Percentiles rank a stretch among this genome's conserved stretches.
Conservation (phyloP, 768 basidiomycete genomes). For the Coprinellus micaceus region DNA sequence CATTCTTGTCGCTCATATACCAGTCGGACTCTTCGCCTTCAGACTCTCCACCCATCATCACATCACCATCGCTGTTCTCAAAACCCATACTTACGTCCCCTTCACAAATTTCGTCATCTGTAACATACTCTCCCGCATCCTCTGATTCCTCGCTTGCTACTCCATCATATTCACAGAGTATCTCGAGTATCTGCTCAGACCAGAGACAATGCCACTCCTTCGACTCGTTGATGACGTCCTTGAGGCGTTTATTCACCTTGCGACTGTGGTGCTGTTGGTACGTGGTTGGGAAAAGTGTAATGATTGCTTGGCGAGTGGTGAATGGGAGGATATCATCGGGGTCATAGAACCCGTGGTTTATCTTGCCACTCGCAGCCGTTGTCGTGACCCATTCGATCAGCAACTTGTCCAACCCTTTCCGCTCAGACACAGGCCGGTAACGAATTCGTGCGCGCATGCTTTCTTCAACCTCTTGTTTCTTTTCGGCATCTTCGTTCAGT, state of each 20-base stretch:
- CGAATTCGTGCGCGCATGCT: neutral
- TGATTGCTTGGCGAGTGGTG: conserved; percentile 7
- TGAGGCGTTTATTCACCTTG: conserved; percentile 5
- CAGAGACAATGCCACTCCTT: conserved; percentile 22
- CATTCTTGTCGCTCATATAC: too few relatives aligned
- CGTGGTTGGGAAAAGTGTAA: conserved; percentile 9
- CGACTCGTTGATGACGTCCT: conserved; percentile 14
- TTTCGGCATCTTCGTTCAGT: neutral
- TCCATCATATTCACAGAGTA: conserved; percentile 13
- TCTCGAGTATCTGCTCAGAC: conserved; percentile 9
- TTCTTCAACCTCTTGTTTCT: neutral
- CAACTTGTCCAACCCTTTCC: conserved; percentile 9
- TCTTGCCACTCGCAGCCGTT: conserved; percentile 9
- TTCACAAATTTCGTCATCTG: too few relatives aligned
- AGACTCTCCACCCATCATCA: neutral
- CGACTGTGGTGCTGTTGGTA: too few relatives aligned
- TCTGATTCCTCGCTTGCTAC: neutral
- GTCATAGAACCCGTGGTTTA: conserved; percentile 7
- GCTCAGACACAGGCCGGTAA: conserved; percentile 14
- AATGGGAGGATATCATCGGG: conserved; percentile 19
- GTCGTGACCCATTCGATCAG: conserved; percentile 18
- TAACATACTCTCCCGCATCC: neutral
- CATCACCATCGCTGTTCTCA: neutral
- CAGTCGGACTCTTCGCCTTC: too few relatives aligned
- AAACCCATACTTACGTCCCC: neutral